Conservation (phyloP, 176 grass and related monocot species). For the Phyllostachys edulis region DNA sequence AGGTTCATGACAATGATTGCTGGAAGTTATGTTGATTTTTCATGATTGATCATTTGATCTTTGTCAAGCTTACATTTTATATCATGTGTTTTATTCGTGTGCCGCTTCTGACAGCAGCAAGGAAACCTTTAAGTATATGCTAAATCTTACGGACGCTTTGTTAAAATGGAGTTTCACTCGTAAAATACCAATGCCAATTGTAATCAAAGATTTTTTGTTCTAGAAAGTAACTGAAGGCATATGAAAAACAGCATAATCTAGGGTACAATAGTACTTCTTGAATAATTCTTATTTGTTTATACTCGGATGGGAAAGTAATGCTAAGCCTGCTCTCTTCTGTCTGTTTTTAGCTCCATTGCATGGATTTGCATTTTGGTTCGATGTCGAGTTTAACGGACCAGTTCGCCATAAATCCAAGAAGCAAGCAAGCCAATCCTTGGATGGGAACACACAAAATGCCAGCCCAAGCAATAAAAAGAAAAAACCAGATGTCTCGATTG, state of each 20-base stretch:
- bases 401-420: conserved; percentile 51
- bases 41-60: background rate
- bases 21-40: conserved; percentile 1
- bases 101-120: background rate
- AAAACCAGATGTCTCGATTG: conserved; percentile 68
- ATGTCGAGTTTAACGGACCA: conserved; percentile 89
- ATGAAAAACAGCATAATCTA: background rate
- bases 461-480: conserved; percentile 52
- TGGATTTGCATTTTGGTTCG: conserved; percentile 99
- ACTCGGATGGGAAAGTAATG: background rate
- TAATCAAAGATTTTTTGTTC: background rate
- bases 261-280: background rate
- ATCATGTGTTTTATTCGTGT: background rate
- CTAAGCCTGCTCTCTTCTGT: conserved; percentile 12
- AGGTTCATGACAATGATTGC: background rate
- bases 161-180: conserved; percentile 5
- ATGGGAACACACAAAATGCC: conserved; percentile 36
- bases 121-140: background rate
- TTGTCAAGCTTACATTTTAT: background rate
- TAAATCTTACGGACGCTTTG: background rate
- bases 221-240: background rate
- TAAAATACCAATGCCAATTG: background rate
- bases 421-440: conserved; percentile 41
- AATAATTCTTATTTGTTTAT: background rate
- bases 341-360: conserved; percentile 71